phyloP scores from a whole-genome alignment of 495 filamentous ascomycete genomes.

The Alectoria sarmentosa region DNA sequence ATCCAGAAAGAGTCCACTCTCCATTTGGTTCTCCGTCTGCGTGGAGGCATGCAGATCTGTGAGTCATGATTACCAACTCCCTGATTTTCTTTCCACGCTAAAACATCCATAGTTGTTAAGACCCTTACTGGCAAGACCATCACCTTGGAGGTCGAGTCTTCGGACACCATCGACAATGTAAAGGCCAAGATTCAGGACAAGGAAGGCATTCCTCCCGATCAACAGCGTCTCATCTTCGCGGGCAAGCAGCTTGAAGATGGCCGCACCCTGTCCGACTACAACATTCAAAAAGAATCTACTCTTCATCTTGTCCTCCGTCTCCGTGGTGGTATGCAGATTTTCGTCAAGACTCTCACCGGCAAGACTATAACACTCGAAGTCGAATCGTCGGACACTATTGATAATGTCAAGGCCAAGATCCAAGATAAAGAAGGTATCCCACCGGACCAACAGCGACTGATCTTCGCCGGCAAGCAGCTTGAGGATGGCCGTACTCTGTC shows the following conservation, averaged over 20 bases:
- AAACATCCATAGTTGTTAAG: slow-evolving; percentile 57
- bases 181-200: slow-evolving; percentile 76
- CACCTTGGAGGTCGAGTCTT: slow-evolving; percentile 94
- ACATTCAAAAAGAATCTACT: slow-evolving; percentile 67
- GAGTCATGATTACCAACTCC: slow-evolving; percentile 35
- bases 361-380: slow-evolving; percentile 69
- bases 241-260: slow-evolving; percentile 69
- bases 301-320: slow-evolving; percentile 65
- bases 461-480: slow-evolving; percentile 95
- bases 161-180: slow-evolving; percentile 95
- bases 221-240: slow-evolving; percentile 68
- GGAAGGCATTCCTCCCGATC: slow-evolving; percentile 71
- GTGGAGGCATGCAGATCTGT: slow-evolving; percentile 99
- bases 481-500: slow-evolving; percentile 87
- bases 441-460: slow-evolving; percentile 88
- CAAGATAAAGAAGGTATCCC: slow-evolving; percentile 97
- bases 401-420: slow-evolving; percentile 98
- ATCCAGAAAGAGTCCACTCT: slow-evolving; percentile 98
- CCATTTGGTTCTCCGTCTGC: slow-evolving; percentile 92
- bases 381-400: slow-evolving; percentile 84
- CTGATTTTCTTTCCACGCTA: slow-evolving; percentile 19
- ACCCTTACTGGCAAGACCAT: slow-evolving; percentile 96
- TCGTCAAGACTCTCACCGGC: slow-evolving; percentile 65
- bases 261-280: slow-evolving; percentile 65
- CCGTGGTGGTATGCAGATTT: slow-evolving; percentile 69